Evolutionary conservation across 139 green algal genomes (phyloP).

Genomic region (Microglena sp.): DNA sequence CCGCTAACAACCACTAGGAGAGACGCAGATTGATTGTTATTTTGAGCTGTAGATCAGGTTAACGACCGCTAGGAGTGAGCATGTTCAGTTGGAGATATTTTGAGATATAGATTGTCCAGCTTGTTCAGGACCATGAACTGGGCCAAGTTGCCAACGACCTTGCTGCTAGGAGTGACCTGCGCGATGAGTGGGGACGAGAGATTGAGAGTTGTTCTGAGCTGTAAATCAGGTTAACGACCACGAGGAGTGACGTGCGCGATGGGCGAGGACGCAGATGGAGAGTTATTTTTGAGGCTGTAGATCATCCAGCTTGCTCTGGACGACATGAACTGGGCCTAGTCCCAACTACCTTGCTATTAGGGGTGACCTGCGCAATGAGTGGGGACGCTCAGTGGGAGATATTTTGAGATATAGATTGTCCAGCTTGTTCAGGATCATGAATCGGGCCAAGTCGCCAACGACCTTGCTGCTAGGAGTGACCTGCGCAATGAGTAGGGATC

Average conservation of each 20-base stretch:
- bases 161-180: slow-evolving; percentile 64
- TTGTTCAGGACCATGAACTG: slow-evolving; percentile 95
- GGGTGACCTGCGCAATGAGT: slow-evolving; percentile 45
- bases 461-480: slow-evolving; percentile 36
- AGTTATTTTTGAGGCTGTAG: too few relatives aligned
- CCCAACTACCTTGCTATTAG: slow-evolving; percentile 71
- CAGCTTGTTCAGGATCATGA: slow-evolving; percentile 89
- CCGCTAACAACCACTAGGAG: too few relatives aligned
- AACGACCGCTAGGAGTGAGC: too few relatives aligned
- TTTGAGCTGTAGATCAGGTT: not conserved
- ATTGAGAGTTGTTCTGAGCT: not conserved
- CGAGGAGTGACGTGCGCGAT: too few relatives aligned
- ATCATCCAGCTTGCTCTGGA: slow-evolving; percentile 82
- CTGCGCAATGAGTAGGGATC: slow-evolving; percentile 15
- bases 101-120: too few relatives aligned
- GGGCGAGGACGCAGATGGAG: too few relatives aligned
- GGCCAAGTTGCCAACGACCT: slow-evolving; percentile 84
- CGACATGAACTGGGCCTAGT: slow-evolving; percentile 92
- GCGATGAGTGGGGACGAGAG: not conserved
- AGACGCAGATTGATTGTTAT: not conserved
- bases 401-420: slow-evolving; percentile 33
- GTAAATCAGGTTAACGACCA: too few relatives aligned
- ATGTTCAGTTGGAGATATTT: too few relatives aligned
- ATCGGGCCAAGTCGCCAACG: slow-evolving; percentile 91
- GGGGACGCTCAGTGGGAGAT: not conserved